These are phyloP conservation scores for Kregervanrija fluxuum DNA, from an alignment of 805 yeast species.

Conservation along the genomic window DNA sequence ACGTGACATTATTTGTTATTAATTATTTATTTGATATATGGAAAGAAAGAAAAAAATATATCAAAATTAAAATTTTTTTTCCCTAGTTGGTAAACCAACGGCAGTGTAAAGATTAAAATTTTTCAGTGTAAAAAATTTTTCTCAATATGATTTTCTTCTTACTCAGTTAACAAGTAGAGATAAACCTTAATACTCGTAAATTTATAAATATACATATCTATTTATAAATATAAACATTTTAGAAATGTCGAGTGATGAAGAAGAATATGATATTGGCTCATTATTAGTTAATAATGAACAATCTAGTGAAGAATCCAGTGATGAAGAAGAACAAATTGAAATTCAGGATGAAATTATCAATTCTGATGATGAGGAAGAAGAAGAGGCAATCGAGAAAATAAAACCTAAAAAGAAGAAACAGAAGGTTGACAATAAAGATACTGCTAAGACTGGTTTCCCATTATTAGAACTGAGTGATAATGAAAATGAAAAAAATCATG, in stretches of 20 bases:
- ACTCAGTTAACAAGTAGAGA: too few species aligned
- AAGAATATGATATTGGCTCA: background rate
- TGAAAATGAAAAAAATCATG: slow-evolving; percentile 20
- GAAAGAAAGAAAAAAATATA: background rate
- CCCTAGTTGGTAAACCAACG: too few species aligned
- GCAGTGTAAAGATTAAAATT: background rate
- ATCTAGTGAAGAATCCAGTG: slow-evolving; percentile 8
- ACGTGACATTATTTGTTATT: slow-evolving; percentile 53
- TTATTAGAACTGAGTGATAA: slow-evolving; percentile 39
- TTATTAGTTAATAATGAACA: background rate
- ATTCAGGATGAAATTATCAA: slow-evolving; percentile 48
- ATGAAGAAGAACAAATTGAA: slow-evolving; percentile 13
- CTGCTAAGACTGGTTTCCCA: slow-evolving; percentile 25
- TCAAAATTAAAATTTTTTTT: slow-evolving; percentile 6
- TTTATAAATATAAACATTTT: too few species aligned
- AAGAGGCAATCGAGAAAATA: slow-evolving; percentile 18
- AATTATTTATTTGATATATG: background rate
- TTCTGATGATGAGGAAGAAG: slow-evolving; percentile 39
- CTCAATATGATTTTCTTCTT: background rate
- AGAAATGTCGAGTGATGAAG: too few species aligned
- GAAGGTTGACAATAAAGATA: slow-evolving; percentile 2
- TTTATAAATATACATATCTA: too few species aligned
- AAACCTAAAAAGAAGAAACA: slow-evolving; percentile 12
- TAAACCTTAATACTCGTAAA: too few species aligned
- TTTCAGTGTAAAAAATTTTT: too few species aligned